Evolutionary conservation across 78 protist species (phyloP).

Genomic region (Emiliania huxleyi): DNA sequence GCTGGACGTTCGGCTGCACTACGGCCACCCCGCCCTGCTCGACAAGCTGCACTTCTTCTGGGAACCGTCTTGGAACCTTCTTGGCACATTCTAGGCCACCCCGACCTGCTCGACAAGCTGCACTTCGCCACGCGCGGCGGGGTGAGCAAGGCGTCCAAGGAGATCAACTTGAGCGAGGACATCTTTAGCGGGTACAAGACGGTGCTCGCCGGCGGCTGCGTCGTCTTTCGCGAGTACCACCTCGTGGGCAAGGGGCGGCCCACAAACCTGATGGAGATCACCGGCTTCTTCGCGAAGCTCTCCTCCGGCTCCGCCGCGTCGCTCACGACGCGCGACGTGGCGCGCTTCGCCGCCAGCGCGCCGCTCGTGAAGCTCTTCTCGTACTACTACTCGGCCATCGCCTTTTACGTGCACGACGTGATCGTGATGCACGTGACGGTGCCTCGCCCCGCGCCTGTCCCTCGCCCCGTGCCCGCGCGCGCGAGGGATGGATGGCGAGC

Average conservation of each 20-base stretch:
- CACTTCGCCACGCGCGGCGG: conserved; percentile 34
- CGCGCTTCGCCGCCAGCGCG: neutral
- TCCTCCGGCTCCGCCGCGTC: conserved; percentile 5
- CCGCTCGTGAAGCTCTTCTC: neutral
- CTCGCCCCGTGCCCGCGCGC: no score
- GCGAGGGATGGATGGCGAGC: no score
- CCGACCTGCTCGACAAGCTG: conserved; percentile 39
- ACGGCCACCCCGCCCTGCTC: conserved; percentile 41
- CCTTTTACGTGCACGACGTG: neutral
- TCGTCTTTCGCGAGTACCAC: conserved; percentile 20
- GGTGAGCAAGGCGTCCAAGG: neutral
- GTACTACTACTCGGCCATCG: neutral
- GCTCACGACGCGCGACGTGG: conserved; percentile 3
- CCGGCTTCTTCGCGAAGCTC: conserved; percentile 12
- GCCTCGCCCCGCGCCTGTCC: no score
- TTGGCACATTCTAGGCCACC: no score
- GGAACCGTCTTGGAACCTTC: no score
- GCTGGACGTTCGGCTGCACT: conserved; percentile 30
- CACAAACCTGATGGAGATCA: conserved; percentile 23
- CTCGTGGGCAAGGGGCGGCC: conserved; percentile 23
- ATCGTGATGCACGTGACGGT: neutral
- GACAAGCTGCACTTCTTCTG: conserved; percentile 39
- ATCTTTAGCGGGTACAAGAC: conserved; percentile 35
- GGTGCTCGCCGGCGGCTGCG: neutral
- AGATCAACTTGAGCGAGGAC: conserved; percentile 32